These are phyloP conservation scores for Phytophthora palmivora DNA, from an alignment of 352 stramenopile species.

Conservation along the genomic window DNA sequence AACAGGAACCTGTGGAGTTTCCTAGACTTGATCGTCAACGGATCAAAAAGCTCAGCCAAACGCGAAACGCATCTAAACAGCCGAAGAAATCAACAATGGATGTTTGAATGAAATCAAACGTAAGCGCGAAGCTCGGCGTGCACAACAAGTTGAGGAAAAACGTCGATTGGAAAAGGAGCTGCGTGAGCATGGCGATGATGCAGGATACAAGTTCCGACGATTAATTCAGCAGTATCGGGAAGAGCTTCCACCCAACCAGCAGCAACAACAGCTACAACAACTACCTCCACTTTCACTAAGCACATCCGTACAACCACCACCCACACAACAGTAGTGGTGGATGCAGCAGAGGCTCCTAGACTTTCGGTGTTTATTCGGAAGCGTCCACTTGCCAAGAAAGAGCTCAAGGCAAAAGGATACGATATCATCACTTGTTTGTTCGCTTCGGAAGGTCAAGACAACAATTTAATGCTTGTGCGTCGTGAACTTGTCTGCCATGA, in stretches of 20 bases:
- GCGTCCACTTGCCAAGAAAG: conserved; percentile 68
- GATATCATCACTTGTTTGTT: conserved; percentile 68
- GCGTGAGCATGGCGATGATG: conserved; percentile 70
- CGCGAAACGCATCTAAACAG: conserved; percentile 26
- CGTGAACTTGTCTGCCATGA: conserved; percentile 74
- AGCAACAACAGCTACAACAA: conserved; percentile 31
- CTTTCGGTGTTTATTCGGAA: conserved; percentile 79
- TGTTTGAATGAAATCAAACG: conserved; percentile 75
- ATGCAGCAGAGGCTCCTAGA: conserved; percentile 27
- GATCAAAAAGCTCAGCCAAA: conserved; percentile 12
- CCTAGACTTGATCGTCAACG: conserved; percentile 4
- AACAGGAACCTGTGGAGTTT: conserved; percentile 12
- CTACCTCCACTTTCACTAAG: conserved; percentile 28
- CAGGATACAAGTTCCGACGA: conserved; percentile 77
- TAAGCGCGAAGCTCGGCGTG: conserved; percentile 69
- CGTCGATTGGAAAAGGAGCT: conserved; percentile 69
- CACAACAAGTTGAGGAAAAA: conserved; percentile 69
- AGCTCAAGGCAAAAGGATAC: conserved; percentile 72
- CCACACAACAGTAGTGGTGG: conserved; percentile 19
- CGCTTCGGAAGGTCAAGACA: conserved; percentile 8
- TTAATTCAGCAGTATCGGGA: conserved; percentile 69
- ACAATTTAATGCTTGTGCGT: conserved; percentile 19
- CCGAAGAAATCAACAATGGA: conserved; percentile 57
- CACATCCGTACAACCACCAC: conserved; percentile 23
- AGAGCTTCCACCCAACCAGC: conserved; percentile 42